Base-by-base conservation (phyloP, 495 filamentous ascomycete species). In the Schizothecium vesticola region DNA sequence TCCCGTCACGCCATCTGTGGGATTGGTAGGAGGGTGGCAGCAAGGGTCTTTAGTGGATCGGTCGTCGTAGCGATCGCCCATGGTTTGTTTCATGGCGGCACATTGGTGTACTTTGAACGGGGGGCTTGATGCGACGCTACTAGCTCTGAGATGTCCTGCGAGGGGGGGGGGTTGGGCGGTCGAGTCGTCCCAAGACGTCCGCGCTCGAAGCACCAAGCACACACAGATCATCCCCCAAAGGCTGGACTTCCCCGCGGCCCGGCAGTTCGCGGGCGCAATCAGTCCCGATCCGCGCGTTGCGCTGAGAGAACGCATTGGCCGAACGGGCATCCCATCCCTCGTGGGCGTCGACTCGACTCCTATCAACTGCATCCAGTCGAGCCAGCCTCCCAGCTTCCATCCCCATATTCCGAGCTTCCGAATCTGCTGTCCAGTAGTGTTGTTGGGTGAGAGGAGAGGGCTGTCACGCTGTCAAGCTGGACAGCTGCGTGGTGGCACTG, bases 21-120 rank as follows among this genome's bases (percentile, higher is more conserved):
- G 28, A 66, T 66, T 66, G 56, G 60, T 58, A 66, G 65, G 56
- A 66, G 56, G 59, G 65, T 66, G 65, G 65, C 65, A 29, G 60
- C 65, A 66, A 36, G 65, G 65, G 60, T 66, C n/a, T 43, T 24
- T 6, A 26, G 65, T 60, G 65, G 65, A 66, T 25, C 51, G 22
- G 24, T 55, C 59, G 26, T 66, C 56, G 65, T 51, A 66, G 57
- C 36, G 65, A 66, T 66, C 56, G 56, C 3, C 31, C 65, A 66
- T 56, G 65, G 65, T 66, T 43, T 51, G 43, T 51, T 66, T 66
- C 65, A 66, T 66, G 26, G 65, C 65, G 65, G 56, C 33, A 66
- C 65, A 66, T 66, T 66, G 65, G 56, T 59, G 26, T 66, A 59
- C 23, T 26, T n/a, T 65, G 3, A 56, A 59, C 59, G 33, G 25